phyloP scores from a whole-genome alignment of 2,329 filamentous ascomycete species.

The Colletotrichum chrysophilum region DNA sequence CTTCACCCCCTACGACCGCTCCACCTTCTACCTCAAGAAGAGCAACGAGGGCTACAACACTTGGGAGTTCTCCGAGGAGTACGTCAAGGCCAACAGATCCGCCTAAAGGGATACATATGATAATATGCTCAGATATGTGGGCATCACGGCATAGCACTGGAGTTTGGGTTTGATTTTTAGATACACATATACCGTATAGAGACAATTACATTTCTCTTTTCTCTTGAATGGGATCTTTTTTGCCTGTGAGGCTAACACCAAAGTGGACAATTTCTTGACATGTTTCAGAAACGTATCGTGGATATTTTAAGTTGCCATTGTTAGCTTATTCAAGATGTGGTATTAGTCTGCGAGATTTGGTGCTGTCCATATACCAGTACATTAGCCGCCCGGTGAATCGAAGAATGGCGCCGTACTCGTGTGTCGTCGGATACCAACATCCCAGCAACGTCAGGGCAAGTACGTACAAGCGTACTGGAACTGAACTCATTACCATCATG shows the following conservation, averaged over 20 bases:
- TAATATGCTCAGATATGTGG: not conserved
- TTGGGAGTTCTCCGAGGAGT: slow-evolving; percentile 30
- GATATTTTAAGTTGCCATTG: not conserved
- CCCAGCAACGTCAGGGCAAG: not conserved
- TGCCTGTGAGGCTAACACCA: not conserved
- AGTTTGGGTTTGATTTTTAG: slow-evolving; percentile 1
- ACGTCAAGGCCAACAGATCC: slow-evolving; percentile 4
- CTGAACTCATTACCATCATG: fast-evolving
- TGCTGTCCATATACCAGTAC: not conserved
- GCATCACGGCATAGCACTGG: not conserved
- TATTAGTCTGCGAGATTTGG: fast-evolving
- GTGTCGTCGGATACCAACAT: not conserved
- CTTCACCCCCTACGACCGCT: slow-evolving; percentile 40
- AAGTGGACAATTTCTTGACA: not conserved
- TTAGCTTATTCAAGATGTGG: fast-evolving
- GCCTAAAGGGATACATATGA: not conserved
- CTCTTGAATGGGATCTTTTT: not conserved
- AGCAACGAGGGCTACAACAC: slow-evolving; percentile 32
- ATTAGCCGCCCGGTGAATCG: not conserved
- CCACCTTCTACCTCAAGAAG: slow-evolving; percentile 41
- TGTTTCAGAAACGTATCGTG: not conserved
- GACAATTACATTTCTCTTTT: not conserved
- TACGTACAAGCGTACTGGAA: not conserved
- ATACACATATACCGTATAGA: not conserved
- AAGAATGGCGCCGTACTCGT: not conserved